Base-by-base conservation (phyloP, 23 red algal species). In the Agarophyton chilense region DNA sequence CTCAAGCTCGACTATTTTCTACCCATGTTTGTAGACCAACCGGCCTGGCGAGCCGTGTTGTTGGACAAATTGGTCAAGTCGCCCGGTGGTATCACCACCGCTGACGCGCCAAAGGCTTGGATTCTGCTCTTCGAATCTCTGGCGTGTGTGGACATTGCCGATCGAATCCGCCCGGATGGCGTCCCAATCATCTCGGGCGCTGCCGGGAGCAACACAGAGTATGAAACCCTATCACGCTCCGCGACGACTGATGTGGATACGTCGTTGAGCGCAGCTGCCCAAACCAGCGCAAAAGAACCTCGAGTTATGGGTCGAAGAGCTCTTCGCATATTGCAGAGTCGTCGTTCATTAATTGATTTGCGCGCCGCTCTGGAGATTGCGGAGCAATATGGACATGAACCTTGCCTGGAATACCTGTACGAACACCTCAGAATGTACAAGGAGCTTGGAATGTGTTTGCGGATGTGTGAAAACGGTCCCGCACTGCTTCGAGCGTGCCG, bases 331-430 rank as follows among this genome's bases (percentile, higher is more conserved):
- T 62, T 96, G 56, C 76, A 89, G 54, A 84, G 75, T 41, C 79
- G 85, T 18, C 63, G 86, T 18, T 89, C 79, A 14, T 79, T 77
- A 11, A 84, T 96, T 76, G 77, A 89, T 46, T 79, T 88, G 32
- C 64, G 83, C 0, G 68, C 55, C 26, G 94, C 85, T 21, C 73
- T 96, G n/a, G 83, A 88, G 38, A 77, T 96, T 14, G 85, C 94
- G 0, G 94, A 96, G 41, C 89, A 86, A 66, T 84, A 92, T 61
- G 94, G 94, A 54, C 94, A 96, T 52, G 66, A 61, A 14, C 94
- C 94, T 44, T 89, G 84, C 22, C 64, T 90, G 5, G 87, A 89
- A 38, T 89, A 89, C 46, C 51, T 96, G 34, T 96, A 96, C 68
- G 94, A 96, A 66, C 83, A 86, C 57, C 43, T 85, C 18, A 28